Percentiles rank a stretch among this genome's conserved stretches.
Evolutionary conservation across 257 asterid species (phyloP).

Genomic region (Cynanchum wilfordii): DNA sequence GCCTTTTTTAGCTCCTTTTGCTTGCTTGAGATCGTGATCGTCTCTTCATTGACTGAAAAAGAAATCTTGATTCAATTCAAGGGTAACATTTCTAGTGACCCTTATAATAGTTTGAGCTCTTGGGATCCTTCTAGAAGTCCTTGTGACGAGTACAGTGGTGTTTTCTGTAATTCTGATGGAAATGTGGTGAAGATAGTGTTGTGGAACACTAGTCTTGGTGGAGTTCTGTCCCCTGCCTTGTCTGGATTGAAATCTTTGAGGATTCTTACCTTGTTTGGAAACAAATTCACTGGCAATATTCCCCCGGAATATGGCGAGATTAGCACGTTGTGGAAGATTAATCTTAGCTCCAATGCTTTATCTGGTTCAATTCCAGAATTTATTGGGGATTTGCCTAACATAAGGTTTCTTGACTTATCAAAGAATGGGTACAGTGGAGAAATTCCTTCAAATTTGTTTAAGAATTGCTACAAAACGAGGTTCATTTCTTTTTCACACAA

Average conservation of each 20-base stretch:
- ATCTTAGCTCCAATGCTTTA: constrained; percentile 83
- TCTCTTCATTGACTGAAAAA: constrained; percentile 64
- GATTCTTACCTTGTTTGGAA: constrained; percentile 70
- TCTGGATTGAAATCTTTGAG: constrained; percentile 69
- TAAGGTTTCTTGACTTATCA: constrained; percentile 88
- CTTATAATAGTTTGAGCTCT: constrained; percentile 58
- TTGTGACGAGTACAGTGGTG: constrained; percentile 60
- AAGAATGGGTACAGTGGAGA: constrained; percentile 61
- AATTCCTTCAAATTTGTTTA: constrained; percentile 70
- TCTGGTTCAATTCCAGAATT: constrained; percentile 83
- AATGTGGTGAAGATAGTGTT: constrained; percentile 77
- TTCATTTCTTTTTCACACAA: constrained; percentile 71
- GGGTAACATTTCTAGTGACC: constrained; percentile 78
- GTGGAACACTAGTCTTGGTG: constrained; percentile 79
- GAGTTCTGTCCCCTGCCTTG: constrained; percentile 61
- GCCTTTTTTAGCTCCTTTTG: constrained; percentile 37
- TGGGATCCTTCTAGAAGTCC: constrained; percentile 60
- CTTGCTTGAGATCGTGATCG: constrained; percentile 38
- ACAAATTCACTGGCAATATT: constrained; percentile 59
- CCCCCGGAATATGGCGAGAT: constrained; percentile 67
- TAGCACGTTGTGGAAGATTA: constrained; percentile 74
- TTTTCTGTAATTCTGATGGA: constrained; percentile 68
- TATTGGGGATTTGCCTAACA: constrained; percentile 67
- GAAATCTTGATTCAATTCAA: constrained; percentile 90
- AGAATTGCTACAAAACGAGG: constrained; percentile 53